phyloP scores from a whole-genome alignment of 2,329 filamentous ascomycete genomes.

The Lasiodiplodia gonubiensis region DNA sequence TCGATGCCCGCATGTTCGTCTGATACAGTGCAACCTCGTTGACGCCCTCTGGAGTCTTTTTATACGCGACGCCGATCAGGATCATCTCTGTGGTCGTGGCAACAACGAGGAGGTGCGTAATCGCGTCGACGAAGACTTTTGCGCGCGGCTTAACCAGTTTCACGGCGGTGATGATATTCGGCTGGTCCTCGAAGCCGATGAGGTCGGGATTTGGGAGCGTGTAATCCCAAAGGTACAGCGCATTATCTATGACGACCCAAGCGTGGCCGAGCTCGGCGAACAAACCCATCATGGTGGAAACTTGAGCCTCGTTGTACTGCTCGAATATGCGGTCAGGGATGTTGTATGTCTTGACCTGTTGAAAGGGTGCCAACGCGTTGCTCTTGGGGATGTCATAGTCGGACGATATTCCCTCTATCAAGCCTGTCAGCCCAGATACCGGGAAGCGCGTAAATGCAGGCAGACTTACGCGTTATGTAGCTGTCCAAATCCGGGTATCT shows the following conservation, averaged over 20 bases:
- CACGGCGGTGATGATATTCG: slow-evolving; percentile 87
- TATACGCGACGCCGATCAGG: slow-evolving; percentile 78
- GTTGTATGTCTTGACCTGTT: slow-evolving; percentile 82
- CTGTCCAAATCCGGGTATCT: slow-evolving; percentile 88
- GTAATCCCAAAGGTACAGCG: slow-evolving; percentile 97
- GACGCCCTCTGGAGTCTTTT: slow-evolving; percentile 69
- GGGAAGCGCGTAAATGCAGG: slow-evolving; percentile 9
- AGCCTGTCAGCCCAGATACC: not conserved
- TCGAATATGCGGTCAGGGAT: slow-evolving; percentile 93
- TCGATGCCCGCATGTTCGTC: slow-evolving; percentile 81
- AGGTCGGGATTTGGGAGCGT: slow-evolving; percentile 89
- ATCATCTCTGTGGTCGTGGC: slow-evolving; percentile 86
- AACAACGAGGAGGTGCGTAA: slow-evolving; percentile 87
- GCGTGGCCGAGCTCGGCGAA: slow-evolving; percentile 95
- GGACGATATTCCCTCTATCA: slow-evolving; percentile 80
- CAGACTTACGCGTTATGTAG: slow-evolving; percentile 79
- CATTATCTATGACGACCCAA: slow-evolving; percentile 95
- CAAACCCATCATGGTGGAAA: slow-evolving; percentile 91
- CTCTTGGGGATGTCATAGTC: slow-evolving; percentile 81
- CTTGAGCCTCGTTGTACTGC: slow-evolving; percentile 85
- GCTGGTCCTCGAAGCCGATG: slow-evolving; percentile 88
- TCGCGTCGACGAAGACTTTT: slow-evolving; percentile 84
- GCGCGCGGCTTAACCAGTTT: slow-evolving; percentile 83
- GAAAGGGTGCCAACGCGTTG: slow-evolving; percentile 83
- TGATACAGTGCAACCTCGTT: slow-evolving; percentile 81